Base-by-base conservation (phyloP, 192 early-diverging fungal genomes). In the Coemansia sp. region DNA sequence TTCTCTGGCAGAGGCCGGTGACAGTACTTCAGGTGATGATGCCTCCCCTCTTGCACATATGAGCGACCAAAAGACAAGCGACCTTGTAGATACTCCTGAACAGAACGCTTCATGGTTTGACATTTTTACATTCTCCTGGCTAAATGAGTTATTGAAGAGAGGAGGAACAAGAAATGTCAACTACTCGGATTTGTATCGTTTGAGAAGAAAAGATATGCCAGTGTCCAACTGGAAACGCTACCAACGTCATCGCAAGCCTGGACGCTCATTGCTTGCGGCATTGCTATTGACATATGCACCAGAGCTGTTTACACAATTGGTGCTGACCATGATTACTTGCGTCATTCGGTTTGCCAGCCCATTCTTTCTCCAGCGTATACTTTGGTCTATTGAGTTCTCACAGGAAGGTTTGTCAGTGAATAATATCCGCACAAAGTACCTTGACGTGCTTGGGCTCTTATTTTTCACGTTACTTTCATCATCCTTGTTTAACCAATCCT, bases 391-490 rank as follows among this genome's bases (percentile, higher is more conserved):
- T 33, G 74, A 85, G 39, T 46, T 78, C 15, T 78, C 84, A 7
- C 62, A 57, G 12, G 68, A 59, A 24, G 45, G 63, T 18, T 30
- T n/a, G 55, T 52, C 26, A 55, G n/a, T 63, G 21, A 43, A 20
- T 16, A 64, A 52, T 33, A 58, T 68, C 16, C 60, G 67, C 51
- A 44, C 55, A 0, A 81, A 84, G 1, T 92, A 85, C 51, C 55
- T 86, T 15, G 89, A 85, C 52, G 88, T 86, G 0, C 76, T 88
- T 43, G 88, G 85, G 34, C 60, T 92, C 26, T 81, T 90, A 33
- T 49, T 88, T 46, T 34, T 82, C 8, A 85, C 86, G 34, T 23
- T 65, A 36, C 3, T 30, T 30, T 30, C 30, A 6, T 68, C 18
- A 24, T 43, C 24, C 84, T 84, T 24, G 51, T 88, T 4, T 56